phyloP scores from a whole-genome alignment of 2,329 filamentous ascomycete genomes.

The Epichloe gansuensis region DNA sequence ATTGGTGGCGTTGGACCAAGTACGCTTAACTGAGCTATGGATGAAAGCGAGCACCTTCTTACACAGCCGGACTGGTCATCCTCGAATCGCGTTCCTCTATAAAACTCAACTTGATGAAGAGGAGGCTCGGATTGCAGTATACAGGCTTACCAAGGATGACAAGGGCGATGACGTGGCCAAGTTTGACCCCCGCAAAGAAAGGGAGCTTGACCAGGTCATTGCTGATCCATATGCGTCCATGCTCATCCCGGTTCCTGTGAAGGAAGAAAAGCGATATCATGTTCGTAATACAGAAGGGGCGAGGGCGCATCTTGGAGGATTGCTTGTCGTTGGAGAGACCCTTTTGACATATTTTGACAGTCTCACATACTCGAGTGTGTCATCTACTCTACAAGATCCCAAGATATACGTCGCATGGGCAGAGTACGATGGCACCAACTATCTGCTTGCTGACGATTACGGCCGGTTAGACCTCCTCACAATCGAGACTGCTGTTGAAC shows the following conservation, averaged over 20 bases:
- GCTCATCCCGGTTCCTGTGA: slow-evolving; percentile 49
- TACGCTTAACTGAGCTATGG: slow-evolving; percentile 46
- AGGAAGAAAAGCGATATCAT: slow-evolving; percentile 48
- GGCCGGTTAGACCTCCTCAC: slow-evolving; percentile 77
- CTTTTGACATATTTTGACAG: slow-evolving; percentile 78
- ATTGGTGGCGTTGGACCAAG: slow-evolving; percentile 39
- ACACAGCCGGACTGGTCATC: slow-evolving; percentile 45
- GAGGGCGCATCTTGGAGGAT: slow-evolving; percentile 51
- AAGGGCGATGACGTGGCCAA: slow-evolving; percentile 39
- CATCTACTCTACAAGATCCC: slow-evolving; percentile 54
- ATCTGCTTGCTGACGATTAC: slow-evolving; percentile 86
- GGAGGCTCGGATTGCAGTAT: slow-evolving; percentile 45
- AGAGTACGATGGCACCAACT: slow-evolving; percentile 67
- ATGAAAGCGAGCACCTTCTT: slow-evolving; percentile 46
- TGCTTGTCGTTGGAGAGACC: slow-evolving; percentile 69
- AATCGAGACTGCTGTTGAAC: slow-evolving; percentile 54
- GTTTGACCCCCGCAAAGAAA: slow-evolving; percentile 43
- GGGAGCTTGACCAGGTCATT: slow-evolving; percentile 41
- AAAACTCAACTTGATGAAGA: slow-evolving; percentile 39
- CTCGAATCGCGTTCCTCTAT: slow-evolving; percentile 46
- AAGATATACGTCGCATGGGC: slow-evolving; percentile 91
- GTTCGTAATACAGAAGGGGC: slow-evolving; percentile 40
- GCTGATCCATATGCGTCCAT: slow-evolving; percentile 45
- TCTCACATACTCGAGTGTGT: slow-evolving; percentile 53
- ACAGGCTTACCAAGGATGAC: slow-evolving; percentile 47